A percentile compares a stretch with the other conserved stretches of the same genome.
phyloP scores from a whole-genome alignment of 2,329 filamentous ascomycete genomes.

The Pseudogymnoascus destructans region DNA sequence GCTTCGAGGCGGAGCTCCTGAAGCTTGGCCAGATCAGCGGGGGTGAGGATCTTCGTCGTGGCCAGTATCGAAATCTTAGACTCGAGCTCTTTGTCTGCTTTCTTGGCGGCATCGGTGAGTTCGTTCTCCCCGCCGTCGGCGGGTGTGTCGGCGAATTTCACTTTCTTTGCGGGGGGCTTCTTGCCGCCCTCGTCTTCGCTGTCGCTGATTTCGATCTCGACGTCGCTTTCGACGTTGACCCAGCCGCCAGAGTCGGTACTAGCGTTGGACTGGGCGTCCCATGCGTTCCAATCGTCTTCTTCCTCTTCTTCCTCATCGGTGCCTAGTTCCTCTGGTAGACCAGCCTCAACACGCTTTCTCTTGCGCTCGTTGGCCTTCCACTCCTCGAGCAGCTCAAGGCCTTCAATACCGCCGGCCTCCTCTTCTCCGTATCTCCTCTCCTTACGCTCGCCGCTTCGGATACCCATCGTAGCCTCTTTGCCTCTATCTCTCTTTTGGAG shows the following conservation, averaged over 20 bases:
- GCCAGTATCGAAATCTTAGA: constrained; percentile 58
- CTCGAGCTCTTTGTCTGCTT: constrained; percentile 27
- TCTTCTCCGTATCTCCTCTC: constrained; percentile 76
- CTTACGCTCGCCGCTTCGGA: constrained; percentile 62
- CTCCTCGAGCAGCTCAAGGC: constrained; percentile 76
- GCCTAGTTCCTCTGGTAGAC: constrained; percentile 48
- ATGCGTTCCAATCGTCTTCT: constrained; percentile 44
- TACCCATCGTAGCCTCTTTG: constrained; percentile 74
- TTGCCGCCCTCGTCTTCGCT: constrained; percentile 50
- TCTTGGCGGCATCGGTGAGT: constrained; percentile 30
- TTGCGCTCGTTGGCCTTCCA: constrained; percentile 87
- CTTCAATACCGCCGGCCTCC: constrained; percentile 70
- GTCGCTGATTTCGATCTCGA: constrained; percentile 62
- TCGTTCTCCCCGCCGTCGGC: constrained; percentile 33
- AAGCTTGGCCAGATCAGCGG: constrained; percentile 89
- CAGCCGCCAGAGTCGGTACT: constrained; percentile 70
- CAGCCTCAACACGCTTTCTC: constrained; percentile 56
- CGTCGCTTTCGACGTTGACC: constrained; percentile 80
- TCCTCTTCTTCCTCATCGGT: constrained; percentile 49
- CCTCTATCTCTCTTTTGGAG: constrained; percentile 82
- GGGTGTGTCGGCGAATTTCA: constrained; percentile 32
- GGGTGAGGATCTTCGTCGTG: constrained; percentile 88
- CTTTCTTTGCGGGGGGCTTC: constrained; percentile 52
- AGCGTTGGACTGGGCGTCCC: constrained; percentile 45
- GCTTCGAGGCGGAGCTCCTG: constrained; percentile 70